These are phyloP conservation scores for Apophysomyces elegans DNA, from an alignment of 371 early-diverging fungal genomes.

Conservation along the genomic window DNA sequence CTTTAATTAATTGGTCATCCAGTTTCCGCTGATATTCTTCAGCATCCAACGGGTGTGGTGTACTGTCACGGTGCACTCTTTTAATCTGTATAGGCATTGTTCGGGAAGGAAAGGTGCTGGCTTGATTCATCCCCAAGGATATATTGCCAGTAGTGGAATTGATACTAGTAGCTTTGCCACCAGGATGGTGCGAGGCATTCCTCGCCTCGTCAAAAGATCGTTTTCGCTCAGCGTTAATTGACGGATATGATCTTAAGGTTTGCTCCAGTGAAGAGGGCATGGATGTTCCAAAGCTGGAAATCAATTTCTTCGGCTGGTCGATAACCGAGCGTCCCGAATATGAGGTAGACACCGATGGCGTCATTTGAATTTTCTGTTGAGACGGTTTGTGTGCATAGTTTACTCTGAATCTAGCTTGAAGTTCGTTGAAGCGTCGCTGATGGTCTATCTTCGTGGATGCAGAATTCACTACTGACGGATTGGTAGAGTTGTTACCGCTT, in stretches of 20 bases:
- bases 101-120: conserved; percentile 24
- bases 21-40: conserved; percentile 55
- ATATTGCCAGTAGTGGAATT: background rate
- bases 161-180: background rate
- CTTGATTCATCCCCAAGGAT: conserved; percentile 1
- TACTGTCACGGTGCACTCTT: conserved; percentile 25
- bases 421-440: conserved; percentile 33
- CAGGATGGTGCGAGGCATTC: conserved; percentile 1
- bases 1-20: conserved; percentile 60
- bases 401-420: conserved; percentile 37
- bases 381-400: conserved; percentile 34
- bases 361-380: background rate
- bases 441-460: conserved; percentile 27
- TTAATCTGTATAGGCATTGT: conserved; percentile 38
- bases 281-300: background rate
- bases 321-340: background rate
- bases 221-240: conserved; percentile 1
- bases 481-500: background rate
- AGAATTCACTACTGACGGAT: background rate
- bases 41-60: conserved; percentile 33
- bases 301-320: background rate
- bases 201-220: conserved; percentile 13
- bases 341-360: background rate
- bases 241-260: background rate
- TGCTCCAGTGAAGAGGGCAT: conserved; percentile 6